Evolutionary conservation across 2,329 filamentous ascomycete species (phyloP).

Genomic region (Rugonectria rugulosa): DNA sequence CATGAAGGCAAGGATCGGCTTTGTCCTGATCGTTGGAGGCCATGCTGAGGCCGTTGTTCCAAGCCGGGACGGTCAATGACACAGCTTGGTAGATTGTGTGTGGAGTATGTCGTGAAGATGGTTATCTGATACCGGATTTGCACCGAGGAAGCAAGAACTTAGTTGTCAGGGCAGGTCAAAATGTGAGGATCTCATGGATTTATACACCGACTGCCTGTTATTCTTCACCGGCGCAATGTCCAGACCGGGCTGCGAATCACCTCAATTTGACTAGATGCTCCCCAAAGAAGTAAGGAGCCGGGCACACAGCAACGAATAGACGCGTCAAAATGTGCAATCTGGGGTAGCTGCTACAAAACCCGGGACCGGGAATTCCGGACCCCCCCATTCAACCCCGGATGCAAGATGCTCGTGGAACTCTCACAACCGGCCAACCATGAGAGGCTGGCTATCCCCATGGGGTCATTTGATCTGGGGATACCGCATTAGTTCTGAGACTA

Average conservation of each 20-base stretch:
- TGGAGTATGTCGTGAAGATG: too few species aligned
- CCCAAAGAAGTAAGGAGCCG: background rate
- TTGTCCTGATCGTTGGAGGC: background rate
- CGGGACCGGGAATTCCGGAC: background rate
- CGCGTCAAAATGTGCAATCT: background rate
- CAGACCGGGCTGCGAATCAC: background rate
- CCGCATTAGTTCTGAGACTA: background rate
- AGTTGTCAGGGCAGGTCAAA: background rate
- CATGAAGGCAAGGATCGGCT: constrained; percentile 5
- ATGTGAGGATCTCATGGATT: background rate
- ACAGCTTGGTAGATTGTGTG: too few species aligned
- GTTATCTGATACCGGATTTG: background rate
- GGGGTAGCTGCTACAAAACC: background rate
- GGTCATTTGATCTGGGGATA: background rate
- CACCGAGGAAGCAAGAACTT: too few species aligned
- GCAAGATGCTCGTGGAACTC: background rate
- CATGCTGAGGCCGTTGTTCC: background rate
- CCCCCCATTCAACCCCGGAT: background rate
- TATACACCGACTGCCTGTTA: background rate
- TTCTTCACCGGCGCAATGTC: background rate
- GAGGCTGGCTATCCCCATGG: background rate
- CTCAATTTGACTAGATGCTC: background rate
- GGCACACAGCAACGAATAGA: background rate
- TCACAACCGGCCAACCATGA: background rate
- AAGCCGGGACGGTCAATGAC: too few species aligned